Evolutionary conservation across 805 yeast genomes (phyloP).

Genomic region (Starmerella floricola): DNA sequence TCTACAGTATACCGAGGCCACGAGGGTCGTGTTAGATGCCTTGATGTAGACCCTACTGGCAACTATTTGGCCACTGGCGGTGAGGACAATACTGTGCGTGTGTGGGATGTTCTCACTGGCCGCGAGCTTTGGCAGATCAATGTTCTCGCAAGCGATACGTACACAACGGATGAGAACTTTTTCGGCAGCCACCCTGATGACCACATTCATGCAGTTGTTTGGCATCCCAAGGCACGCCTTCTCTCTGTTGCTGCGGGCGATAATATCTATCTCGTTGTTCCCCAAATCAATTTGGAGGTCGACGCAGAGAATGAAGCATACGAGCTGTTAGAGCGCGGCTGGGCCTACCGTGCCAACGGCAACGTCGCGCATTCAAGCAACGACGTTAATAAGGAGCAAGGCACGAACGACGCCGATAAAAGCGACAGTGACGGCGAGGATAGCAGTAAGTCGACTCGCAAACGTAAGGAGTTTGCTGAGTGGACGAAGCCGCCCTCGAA

Average conservation of each 20-base stretch:
- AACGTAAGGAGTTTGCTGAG: slow-evolving; percentile 35
- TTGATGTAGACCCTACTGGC: slow-evolving; percentile 80
- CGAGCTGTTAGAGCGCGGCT: slow-evolving; percentile 73
- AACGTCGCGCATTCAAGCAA: slow-evolving; percentile 22
- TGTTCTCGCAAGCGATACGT: slow-evolving; percentile 29
- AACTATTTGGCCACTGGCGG: slow-evolving; percentile 95
- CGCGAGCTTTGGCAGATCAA: slow-evolving; percentile 63
- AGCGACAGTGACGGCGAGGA: slow-evolving; percentile 29
- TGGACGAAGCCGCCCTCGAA: slow-evolving; percentile 73
- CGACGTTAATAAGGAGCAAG: slow-evolving; percentile 5
- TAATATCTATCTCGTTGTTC: slow-evolving; percentile 62
- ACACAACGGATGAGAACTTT: slow-evolving; percentile 20
- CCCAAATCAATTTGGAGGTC: slow-evolving; percentile 73
- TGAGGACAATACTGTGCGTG: slow-evolving; percentile 86
- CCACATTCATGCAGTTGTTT: slow-evolving; percentile 40
- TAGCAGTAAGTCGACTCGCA: slow-evolving; percentile 27
- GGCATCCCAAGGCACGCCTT: slow-evolving; percentile 74
- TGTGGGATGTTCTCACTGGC: slow-evolving; percentile 96
- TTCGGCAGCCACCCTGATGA: slow-evolving; percentile 37
- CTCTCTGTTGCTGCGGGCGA: slow-evolving; percentile 80
- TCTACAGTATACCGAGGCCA: slow-evolving; percentile 81
- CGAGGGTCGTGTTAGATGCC: slow-evolving; percentile 62
- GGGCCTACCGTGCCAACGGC: slow-evolving; percentile 54
- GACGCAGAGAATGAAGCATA: slow-evolving; percentile 74
- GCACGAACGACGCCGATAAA: background rate